Evolutionary conservation across 106 monocot species (phyloP).

Genomic region (Vanilla planifolia): DNA sequence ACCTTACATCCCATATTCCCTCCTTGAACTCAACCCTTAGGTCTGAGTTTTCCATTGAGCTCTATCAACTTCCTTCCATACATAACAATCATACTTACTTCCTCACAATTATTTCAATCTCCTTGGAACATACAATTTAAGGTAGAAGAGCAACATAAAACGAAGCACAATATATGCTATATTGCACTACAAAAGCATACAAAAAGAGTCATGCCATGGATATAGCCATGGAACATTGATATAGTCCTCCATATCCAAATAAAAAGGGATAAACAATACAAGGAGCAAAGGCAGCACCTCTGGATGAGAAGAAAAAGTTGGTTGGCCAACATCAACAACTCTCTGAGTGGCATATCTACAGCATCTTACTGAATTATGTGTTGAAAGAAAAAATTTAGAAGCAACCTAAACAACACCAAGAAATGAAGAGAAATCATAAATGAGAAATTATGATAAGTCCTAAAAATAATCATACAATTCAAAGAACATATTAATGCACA

Average conservation of each 20-base stretch:
- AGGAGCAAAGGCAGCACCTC: conserved; percentile 32
- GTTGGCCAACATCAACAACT: conserved; percentile 78
- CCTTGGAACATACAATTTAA: neutral
- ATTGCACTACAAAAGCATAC: too few relatives aligned
- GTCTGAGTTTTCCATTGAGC: too few relatives aligned
- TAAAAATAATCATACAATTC: too few relatives aligned
- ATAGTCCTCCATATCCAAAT: neutral
- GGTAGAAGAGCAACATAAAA: neutral
- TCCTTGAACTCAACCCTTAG: too few relatives aligned
- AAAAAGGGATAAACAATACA: neutral
- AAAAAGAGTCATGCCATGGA: neutral
- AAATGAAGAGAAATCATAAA: too few relatives aligned
- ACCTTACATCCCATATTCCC: too few relatives aligned
- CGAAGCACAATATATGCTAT: too few relatives aligned
- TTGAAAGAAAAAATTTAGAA: conserved; percentile 8
- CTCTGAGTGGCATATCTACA: conserved; percentile 23
- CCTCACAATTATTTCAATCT: too few relatives aligned
- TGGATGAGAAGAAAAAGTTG: conserved; percentile 67
- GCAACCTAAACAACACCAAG: conserved; percentile 16
- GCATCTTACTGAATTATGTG: conserved; percentile 4
- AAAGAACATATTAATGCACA: too few relatives aligned
- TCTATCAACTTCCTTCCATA: too few relatives aligned
- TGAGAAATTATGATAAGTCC: too few relatives aligned
- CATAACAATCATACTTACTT: too few relatives aligned
- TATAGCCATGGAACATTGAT: neutral